Evolutionary conservation across 176 grass and related monocot genomes (phyloP).

Genomic region (Phyllostachys edulis): DNA sequence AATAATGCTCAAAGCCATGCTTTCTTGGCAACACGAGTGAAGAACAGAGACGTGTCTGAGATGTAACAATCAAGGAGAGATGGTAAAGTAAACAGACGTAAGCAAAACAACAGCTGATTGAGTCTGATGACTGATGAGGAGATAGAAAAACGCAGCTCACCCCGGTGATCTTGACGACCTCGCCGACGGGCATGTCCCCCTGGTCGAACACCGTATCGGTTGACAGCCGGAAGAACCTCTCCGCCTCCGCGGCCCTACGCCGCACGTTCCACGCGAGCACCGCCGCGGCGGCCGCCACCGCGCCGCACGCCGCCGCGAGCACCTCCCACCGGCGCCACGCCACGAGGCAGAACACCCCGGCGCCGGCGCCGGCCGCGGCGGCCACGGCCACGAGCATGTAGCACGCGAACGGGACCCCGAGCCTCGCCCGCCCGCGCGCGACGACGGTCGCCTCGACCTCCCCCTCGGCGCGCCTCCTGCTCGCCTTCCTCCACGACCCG

Average conservation of each 20-base stretch:
- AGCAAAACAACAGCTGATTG: background rate
- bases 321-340: constrained; percentile 43
- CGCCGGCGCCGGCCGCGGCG: constrained; percentile 51
- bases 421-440: constrained; percentile 20
- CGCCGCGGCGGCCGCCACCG: constrained; percentile 22
- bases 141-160: constrained; percentile 38
- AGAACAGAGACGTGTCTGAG: background rate
- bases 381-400: constrained; percentile 54
- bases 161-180: constrained; percentile 90
- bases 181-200: constrained; percentile 65
- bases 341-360: constrained; percentile 53
- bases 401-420: constrained; percentile 58
- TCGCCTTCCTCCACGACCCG: constrained; percentile 37
- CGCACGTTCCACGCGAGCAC: constrained; percentile 57
- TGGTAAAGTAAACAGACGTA: background rate
- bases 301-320: constrained; percentile 45
- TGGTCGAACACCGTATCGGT: constrained; percentile 61
- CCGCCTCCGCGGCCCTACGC: constrained; percentile 44
- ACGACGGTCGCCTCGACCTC: background rate
- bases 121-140: background rate
- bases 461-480: constrained; percentile 15
- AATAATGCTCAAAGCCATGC: background rate
- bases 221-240: constrained; percentile 64
- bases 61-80: background rate
- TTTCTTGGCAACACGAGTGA: background rate